A percentile compares a stretch with the other conserved stretches of the same genome.
Conservation (phyloP, 208 protist genomes). For the Strigomonas culicis region DNA sequence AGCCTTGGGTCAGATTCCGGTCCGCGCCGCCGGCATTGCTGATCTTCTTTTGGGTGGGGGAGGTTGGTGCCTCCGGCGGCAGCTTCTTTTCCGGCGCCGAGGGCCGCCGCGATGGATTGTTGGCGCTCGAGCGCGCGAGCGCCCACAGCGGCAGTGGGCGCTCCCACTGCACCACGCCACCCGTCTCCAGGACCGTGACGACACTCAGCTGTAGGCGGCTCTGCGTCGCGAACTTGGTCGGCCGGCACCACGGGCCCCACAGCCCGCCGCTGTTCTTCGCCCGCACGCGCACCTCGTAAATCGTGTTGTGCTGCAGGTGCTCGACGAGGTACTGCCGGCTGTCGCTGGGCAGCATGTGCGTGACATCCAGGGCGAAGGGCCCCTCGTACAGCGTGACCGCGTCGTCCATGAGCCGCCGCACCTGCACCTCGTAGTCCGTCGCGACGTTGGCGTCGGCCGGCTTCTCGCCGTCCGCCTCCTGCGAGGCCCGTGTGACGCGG, state of each 20-base stretch:
- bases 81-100: neutral
- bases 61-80: neutral
- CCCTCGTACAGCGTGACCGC: constrained; percentile 44
- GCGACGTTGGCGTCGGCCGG: constrained; percentile 8
- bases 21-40: neutral
- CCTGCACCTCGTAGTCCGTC: constrained; percentile 76
- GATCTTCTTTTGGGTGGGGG: neutral
- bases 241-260: constrained; percentile 86
- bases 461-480: constrained; percentile 19
- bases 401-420: constrained; percentile 52
- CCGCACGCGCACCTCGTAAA: constrained; percentile 81
- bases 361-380: constrained; percentile 52
- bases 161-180: constrained; percentile 63
- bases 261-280: constrained; percentile 60
- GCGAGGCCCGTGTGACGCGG: constrained; percentile 26
- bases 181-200: constrained; percentile 72
- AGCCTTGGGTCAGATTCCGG: neutral
- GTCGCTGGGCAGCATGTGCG: constrained; percentile 42
- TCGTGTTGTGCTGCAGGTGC: constrained; percentile 72
- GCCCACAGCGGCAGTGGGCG: constrained; percentile 55
- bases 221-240: constrained; percentile 81
- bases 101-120: too few species aligned
- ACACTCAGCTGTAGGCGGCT: constrained; percentile 70
- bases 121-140: neutral
- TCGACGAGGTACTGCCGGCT: constrained; percentile 49